These are phyloP conservation scores for Leptographium lundbergii DNA, from an alignment of 2,329 filamentous ascomycete genomes.

Conservation along the genomic window DNA sequence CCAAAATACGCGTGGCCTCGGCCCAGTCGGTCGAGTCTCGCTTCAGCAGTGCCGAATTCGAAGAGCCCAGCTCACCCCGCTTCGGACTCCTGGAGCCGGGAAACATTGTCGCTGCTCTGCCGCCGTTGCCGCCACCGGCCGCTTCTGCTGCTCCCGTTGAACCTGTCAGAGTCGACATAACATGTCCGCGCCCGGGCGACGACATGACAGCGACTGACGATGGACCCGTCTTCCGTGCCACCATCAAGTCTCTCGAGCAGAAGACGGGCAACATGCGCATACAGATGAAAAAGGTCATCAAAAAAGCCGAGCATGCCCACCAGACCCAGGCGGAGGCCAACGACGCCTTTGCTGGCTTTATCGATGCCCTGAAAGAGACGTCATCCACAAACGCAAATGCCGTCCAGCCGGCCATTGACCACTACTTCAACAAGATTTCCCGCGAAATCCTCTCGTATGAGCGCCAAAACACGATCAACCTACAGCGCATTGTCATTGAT, in stretches of 20 bases:
- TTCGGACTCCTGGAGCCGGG: conserved; percentile 3
- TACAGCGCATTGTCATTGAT: conserved; percentile 91
- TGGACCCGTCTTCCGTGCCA: conserved; percentile 88
- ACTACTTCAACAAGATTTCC: conserved; percentile 96
- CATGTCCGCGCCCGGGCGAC: conserved; percentile 71
- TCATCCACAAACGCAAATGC: conserved; percentile 87
- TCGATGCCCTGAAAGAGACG: conserved; percentile 76
- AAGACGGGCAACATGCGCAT: conserved; percentile 90
- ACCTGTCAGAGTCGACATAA: conserved; percentile 73
- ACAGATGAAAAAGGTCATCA: conserved; percentile 92
- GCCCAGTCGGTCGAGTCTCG: conserved; percentile 77
- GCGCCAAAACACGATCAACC: conserved; percentile 65
- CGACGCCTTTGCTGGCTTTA: conserved; percentile 68
- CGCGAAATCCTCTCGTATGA: conserved; percentile 83
- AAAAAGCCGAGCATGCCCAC: conserved; percentile 82
- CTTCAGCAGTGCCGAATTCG: conserved; percentile 57
- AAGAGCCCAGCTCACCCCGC: conserved; percentile 45
- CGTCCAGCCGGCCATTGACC: conserved; percentile 90
- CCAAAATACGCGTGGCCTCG: conserved; percentile 72
- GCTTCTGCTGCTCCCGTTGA: conserved; percentile 22
- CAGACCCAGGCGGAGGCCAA: conserved; percentile 72
- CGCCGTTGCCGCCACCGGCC: conserved; percentile 13
- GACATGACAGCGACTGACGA: conserved; percentile 80
- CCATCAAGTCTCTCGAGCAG: conserved; percentile 90
- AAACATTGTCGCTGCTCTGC: conserved; percentile 10